Evolutionary conservation across 306 rosid species (phyloP).

Genomic region (Cyclanthera cordifolia): DNA sequence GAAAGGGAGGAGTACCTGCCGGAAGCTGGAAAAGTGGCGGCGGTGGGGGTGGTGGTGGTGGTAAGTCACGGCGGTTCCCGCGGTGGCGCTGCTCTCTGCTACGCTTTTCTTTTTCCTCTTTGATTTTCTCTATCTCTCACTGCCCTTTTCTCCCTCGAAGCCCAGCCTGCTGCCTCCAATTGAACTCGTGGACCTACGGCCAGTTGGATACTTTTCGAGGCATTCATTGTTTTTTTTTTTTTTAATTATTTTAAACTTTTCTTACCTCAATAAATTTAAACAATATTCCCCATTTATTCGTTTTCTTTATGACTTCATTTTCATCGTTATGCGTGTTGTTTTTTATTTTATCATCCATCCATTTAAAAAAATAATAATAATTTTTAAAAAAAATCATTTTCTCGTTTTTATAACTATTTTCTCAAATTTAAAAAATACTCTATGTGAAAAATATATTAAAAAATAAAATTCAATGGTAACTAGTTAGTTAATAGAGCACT

Average conservation of each 20-base stretch:
- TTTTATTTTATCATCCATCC: background rate
- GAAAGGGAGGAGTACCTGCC: conserved; percentile 8
- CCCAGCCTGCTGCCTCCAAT: conserved; percentile 10
- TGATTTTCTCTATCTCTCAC: background rate
- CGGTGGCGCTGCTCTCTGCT: conserved; percentile 15
- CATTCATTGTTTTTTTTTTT: conserved; percentile 1
- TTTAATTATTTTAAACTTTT: background rate
- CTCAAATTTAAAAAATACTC: too few species aligned
- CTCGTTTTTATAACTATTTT: too few species aligned
- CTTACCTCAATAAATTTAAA: too few species aligned
- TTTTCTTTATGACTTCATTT: background rate
- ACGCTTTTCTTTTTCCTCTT: background rate
- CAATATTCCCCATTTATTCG: background rate
- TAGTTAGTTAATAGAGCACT: too few species aligned
- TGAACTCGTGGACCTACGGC: conserved; percentile 16
- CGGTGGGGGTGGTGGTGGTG: background rate
- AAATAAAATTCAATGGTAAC: too few species aligned
- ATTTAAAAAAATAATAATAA: too few species aligned
- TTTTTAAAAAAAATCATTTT: too few species aligned
- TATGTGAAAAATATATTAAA: too few species aligned
- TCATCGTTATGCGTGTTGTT: background rate
- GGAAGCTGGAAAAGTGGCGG: conserved; percentile 1
- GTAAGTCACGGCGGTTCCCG: background rate
- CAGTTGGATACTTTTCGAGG: conserved; percentile 17
- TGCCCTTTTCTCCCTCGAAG: background rate